Evolutionary conservation across 1,284 basidiomycete species (phyloP).

Genomic region (Meripilus lineatus): DNA sequence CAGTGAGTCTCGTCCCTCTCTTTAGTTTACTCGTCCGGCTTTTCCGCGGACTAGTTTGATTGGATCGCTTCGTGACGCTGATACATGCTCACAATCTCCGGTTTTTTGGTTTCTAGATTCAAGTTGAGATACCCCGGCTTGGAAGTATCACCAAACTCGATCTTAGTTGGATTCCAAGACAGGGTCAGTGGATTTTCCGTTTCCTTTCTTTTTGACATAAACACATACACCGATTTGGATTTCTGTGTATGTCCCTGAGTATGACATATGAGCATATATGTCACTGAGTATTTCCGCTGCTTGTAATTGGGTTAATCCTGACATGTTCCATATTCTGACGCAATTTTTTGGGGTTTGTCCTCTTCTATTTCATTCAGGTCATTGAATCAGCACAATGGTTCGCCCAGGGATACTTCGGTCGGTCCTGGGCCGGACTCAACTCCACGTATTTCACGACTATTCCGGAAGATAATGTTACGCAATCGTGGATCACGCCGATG

Average conservation of each 20-base stretch:
- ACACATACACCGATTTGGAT: neutral
- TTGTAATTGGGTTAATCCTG: too few species aligned
- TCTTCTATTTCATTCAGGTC: too few species aligned
- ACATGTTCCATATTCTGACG: too few species aligned
- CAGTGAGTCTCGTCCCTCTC: constrained; percentile 21
- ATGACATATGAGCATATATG: too few species aligned
- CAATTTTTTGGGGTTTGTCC: too few species aligned
- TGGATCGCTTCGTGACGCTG: neutral
- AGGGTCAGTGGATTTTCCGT: constrained; percentile 26
- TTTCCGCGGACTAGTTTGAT: neutral
- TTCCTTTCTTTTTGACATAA: neutral
- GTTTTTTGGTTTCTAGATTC: constrained; percentile 23
- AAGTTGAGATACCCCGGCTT: constrained; percentile 34
- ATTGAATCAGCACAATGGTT: constrained; percentile 44
- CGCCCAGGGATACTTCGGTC: constrained; percentile 38
- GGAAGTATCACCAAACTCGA: constrained; percentile 27
- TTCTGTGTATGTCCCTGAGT: too few species aligned
- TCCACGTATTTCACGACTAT: constrained; percentile 32
- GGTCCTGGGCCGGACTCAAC: constrained; percentile 25
- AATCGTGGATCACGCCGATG: constrained; percentile 41
- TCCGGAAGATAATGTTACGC: constrained; percentile 32
- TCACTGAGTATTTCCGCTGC: too few species aligned
- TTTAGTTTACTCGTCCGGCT: constrained; percentile 3
- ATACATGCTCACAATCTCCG: too few species aligned
- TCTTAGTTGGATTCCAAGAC: constrained; percentile 40